Evolutionary conservation across 257 asterid genomes (phyloP), one percentile per base, ranked within the genome.

Genomic region (Avicennia marina): DNA sequence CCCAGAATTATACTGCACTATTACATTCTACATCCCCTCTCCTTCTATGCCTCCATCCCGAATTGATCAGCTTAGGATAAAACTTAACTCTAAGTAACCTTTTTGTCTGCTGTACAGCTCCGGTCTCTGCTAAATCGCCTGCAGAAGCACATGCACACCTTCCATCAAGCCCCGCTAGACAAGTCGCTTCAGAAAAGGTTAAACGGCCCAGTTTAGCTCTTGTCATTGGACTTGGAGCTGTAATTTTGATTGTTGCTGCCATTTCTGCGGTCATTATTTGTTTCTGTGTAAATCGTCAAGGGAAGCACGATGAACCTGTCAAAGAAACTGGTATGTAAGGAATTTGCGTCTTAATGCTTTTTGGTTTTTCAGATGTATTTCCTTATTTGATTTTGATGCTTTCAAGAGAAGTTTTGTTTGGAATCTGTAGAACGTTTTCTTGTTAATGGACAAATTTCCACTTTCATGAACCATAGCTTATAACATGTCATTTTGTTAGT

Each of bases 201-300:
- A 79, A 56, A 57, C 79, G 72, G 59, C 79, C 86, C 15, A 76
- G 79, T 74, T 70, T 83, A 57, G 60, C 80, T 73, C 72, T 91
- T 60, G 67, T 83, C 51, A 53, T 81, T 44, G 96, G 83, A 63
- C 78, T 85, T 66, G 96, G 88, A 51, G 94, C 87, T 67, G 64
- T 77, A 40, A 69, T 85, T 68, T 57, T 91, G 61, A 63, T 82
- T 29, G 59, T 81, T 68, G 88, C 77, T 54, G 61, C 75, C 43
- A 32, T 89, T 62, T 63, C 79, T 58, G 56, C 80, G 68, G 81
- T 78, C 64, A 69, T 77, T 42, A 40, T 86, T 71, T 86, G 89
- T 75, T 78, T 68, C 20, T 80, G 97, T 25, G 53, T 74, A 52
- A 64, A 85, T 65, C 83, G 67, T 53, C 72, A 60, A 55, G 86